Evolutionary conservation across 2,329 filamentous ascomycete species (phyloP).

Genomic region (Neospermospora avenae): DNA sequence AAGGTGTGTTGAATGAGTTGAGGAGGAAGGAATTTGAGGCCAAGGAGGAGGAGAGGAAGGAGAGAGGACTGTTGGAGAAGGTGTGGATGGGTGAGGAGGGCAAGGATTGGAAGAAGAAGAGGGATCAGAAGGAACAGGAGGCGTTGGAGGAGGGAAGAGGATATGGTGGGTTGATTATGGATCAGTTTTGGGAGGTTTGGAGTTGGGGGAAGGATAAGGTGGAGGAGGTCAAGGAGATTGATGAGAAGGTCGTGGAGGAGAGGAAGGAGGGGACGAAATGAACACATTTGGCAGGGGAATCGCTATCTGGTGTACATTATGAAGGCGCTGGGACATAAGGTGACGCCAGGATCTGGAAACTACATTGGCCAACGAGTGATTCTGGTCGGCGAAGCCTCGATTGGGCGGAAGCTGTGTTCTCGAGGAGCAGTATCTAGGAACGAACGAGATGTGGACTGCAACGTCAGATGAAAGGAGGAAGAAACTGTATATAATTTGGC

Average conservation of each 20-base stretch:
- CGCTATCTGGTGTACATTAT: not conserved
- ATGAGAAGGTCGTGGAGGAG: constrained; percentile 26
- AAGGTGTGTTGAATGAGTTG: no score
- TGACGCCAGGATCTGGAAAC: no score
- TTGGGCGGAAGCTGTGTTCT: no score
- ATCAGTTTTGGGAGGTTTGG: constrained; percentile 47
- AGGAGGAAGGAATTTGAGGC: constrained; percentile 9
- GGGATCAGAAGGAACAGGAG: constrained; percentile 32
- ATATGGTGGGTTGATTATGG: constrained; percentile 42
- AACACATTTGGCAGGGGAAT: not conserved
- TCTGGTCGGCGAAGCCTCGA: no score
- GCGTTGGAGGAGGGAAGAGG: constrained; percentile 38
- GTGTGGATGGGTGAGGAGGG: constrained; percentile 58
- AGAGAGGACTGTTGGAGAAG: constrained; percentile 40
- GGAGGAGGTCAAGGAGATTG: constrained; percentile 29
- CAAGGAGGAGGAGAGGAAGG: constrained; percentile 16
- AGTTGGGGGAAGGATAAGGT: constrained; percentile 42
- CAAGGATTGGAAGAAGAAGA: constrained; percentile 36
- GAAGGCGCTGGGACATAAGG: no score
- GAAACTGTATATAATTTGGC: no score
- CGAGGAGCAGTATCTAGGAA: no score
- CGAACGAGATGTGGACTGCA: no score
- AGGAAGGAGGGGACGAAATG: constrained; percentile 17
- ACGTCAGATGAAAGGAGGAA: no score
- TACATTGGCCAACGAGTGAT: no score